Percentiles rank a stretch among this genome's conserved stretches.
phyloP scores from a whole-genome alignment of 78 protist genomes.

The Bodo saltans region DNA sequence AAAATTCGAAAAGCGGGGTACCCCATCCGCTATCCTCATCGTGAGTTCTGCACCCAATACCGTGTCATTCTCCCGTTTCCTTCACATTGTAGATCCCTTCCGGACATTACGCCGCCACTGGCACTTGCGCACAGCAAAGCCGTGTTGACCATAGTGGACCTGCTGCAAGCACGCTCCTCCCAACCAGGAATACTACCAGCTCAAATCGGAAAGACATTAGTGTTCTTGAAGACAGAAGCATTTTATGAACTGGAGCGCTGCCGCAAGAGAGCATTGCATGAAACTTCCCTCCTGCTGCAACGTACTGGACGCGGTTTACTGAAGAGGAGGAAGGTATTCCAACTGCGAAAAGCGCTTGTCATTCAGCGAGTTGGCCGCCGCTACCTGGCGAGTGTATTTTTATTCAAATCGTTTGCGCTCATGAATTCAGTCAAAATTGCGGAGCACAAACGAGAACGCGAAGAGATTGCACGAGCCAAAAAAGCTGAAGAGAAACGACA shows the following conservation, averaged over 20 bases:
- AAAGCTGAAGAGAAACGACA: too few relatives aligned
- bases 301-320: neutral
- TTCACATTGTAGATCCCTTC: too few relatives aligned
- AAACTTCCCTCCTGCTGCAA: neutral
- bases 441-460: too few relatives aligned
- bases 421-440: too few relatives aligned
- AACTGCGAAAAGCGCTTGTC: neutral
- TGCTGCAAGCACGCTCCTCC: too few relatives aligned
- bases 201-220: neutral
- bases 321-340: neutral
- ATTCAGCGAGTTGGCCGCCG: neutral
- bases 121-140: too few relatives aligned
- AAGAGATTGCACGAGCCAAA: too few relatives aligned
- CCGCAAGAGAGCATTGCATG: neutral
- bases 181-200: too few relatives aligned
- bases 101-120: too few relatives aligned
- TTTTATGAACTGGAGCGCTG: neutral
- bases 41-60: neutral
- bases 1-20: conserved; percentile 29
- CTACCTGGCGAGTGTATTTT: neutral
- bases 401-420: too few relatives aligned
- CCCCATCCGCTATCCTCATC: neutral
- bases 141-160: too few relatives aligned
- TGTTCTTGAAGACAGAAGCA: conserved; percentile 11
- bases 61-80: neutral